These are phyloP conservation scores for Boletus eberwhitei DNA, from an alignment of 768 basidiomycete species.

Conservation along the genomic window DNA sequence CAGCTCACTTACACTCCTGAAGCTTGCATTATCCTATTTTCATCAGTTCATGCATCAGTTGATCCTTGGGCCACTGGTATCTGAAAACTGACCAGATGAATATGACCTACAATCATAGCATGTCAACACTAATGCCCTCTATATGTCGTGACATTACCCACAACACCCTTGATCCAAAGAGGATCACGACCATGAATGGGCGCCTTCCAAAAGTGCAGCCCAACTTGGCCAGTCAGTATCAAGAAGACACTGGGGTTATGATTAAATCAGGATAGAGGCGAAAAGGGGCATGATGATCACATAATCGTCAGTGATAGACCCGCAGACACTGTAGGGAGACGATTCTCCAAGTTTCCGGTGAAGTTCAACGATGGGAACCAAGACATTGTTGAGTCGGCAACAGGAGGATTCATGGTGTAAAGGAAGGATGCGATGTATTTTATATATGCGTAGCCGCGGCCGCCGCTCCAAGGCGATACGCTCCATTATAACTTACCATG, in stretches of 20 bases:
- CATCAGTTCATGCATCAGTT: constrained; percentile 2
- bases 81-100: constrained; percentile 20
- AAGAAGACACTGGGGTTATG: constrained; percentile 11
- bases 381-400: constrained; percentile 4
- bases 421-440: not conserved
- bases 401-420: not conserved
- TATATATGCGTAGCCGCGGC: constrained; percentile 10
- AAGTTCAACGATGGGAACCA: not conserved
- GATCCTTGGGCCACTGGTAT: not conserved
- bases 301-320: constrained; percentile 13
- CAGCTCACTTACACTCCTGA: constrained; percentile 9
- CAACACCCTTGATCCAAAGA: constrained; percentile 22
- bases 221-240: constrained; percentile 23
- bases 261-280: not conserved
- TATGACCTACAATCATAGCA: constrained; percentile 10
- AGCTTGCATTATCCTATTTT: constrained; percentile 20
- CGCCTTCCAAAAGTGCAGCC: constrained; percentile 21
- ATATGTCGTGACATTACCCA: not conserved
- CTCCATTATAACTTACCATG: not conserved
- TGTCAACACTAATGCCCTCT: not conserved
- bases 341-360: constrained; percentile 4
- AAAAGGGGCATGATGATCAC: not conserved
- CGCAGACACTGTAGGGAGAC: constrained; percentile 3
- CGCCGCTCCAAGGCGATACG: constrained; percentile 1
- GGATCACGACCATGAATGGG: constrained; percentile 14